Evolutionary conservation across 83 land plant species (phyloP).

Genomic region (Larix sibirica): DNA sequence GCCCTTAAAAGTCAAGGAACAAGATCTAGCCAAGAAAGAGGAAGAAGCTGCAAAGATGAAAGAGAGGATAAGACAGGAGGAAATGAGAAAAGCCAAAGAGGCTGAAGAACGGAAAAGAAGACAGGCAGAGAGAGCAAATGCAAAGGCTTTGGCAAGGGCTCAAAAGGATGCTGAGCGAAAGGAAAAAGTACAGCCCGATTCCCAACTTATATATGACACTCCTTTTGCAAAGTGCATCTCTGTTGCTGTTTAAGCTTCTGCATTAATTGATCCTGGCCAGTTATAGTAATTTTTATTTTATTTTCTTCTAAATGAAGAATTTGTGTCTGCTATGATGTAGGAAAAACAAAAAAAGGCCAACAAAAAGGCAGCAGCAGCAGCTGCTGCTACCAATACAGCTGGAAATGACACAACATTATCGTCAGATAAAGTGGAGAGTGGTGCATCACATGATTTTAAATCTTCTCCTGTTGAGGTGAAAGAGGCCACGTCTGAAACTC

Average conservation of each 20-base stretch:
- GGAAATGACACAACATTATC: slow-evolving; percentile 19
- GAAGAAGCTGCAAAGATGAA: slow-evolving; percentile 62
- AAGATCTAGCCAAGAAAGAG: slow-evolving; percentile 42
- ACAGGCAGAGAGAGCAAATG: slow-evolving; percentile 72
- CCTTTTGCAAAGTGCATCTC: neutral
- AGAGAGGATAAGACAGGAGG: slow-evolving; percentile 52
- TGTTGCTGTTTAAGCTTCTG: neutral
- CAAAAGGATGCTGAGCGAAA: slow-evolving; percentile 80
- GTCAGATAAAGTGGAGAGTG: slow-evolving; percentile 13
- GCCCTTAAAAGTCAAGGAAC: slow-evolving; percentile 23
- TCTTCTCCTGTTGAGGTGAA: slow-evolving; percentile 27
- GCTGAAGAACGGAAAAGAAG: slow-evolving; percentile 85
- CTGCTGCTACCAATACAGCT: neutral
- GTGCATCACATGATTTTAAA: slow-evolving; percentile 4
- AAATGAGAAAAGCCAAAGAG: slow-evolving; percentile 81
- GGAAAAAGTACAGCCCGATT: slow-evolving; percentile 51
- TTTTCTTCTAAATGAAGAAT: neutral
- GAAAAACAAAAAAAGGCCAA: slow-evolving; percentile 68
- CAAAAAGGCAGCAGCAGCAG: slow-evolving; percentile 53
- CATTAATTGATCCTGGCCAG: neutral
- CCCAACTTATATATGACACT: neutral
- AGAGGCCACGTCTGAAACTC: slow-evolving; percentile 11
- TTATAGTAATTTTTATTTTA: neutral
- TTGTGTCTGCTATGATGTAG: slow-evolving; percentile 27
- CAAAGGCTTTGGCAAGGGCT: slow-evolving; percentile 70